These are phyloP conservation scores for Mitragyna speciosa DNA, from an alignment of 257 asterid species.

Conservation along the genomic window DNA sequence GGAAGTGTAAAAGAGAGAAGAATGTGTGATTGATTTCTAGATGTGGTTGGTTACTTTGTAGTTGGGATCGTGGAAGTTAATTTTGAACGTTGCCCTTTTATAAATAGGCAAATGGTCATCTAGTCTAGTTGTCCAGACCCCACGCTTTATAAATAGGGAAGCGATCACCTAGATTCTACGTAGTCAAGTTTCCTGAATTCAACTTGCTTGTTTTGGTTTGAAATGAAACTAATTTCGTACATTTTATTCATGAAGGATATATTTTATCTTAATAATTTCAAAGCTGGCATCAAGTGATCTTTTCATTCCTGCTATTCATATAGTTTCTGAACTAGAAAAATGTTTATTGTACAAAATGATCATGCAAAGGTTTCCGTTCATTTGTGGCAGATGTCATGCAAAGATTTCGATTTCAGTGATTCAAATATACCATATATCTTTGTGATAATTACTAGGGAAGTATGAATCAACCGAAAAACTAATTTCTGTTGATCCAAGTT, in stretches of 20 bases:
- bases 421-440: too few species aligned
- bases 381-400: conserved; percentile 7
- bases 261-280: not conserved
- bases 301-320: not conserved
- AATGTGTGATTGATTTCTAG: too few species aligned
- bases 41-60: conserved; percentile 4
- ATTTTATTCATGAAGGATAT: not conserved
- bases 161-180: not conserved
- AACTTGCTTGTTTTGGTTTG: not conserved
- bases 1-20: not conserved
- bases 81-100: not conserved
- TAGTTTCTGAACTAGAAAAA: not conserved
- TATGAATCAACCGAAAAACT: not conserved
- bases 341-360: not conserved
- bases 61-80: conserved; percentile 11
- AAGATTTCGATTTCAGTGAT: not conserved
- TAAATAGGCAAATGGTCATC: not conserved
- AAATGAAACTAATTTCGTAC: not conserved
- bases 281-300: not conserved
- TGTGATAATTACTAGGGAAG: too few species aligned
- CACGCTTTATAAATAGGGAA: not conserved
- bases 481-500: not conserved
- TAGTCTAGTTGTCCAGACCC: not conserved
- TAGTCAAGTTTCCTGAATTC: not conserved
- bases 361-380: not conserved